Evolutionary conservation across 2,329 filamentous ascomycete species (phyloP), one percentile per base, ranked within the genome.

Genomic region (Teratosphaeria zuluensis): DNA sequence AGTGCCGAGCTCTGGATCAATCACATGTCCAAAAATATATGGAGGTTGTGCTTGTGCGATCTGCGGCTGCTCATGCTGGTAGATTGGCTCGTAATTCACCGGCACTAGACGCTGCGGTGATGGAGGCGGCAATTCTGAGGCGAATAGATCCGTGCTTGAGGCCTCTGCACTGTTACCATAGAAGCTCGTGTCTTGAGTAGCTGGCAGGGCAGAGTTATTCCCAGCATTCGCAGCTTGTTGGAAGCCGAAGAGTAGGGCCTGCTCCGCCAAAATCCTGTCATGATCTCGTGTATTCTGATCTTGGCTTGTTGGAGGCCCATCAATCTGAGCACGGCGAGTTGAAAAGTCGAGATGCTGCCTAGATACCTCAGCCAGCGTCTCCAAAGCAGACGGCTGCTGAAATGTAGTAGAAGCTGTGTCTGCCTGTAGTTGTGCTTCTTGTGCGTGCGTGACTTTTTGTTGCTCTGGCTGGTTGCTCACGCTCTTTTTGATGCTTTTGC

Each of bases 361-460:
- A 55, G 91, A 95, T 0, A 92, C 91, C 74, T 96, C 91, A 33
- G 91, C 91, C 24, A 96, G 79, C 4, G 91, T 91, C 70, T 95
- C 89, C 42, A 96, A 78, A 1, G 89, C 89, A 61, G 89, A 90
- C 80, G 90, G 90, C 64, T 84, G 90, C 30, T 58, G 42, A 31
- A 53, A 8, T 3, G n/a, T 8, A 48, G 4, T 48, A 11, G 42
- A 19, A n/a, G 9, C n/a, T 48, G n/a, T 6, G 42, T 21, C n/a
- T 19, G 19, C 42, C 42, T n/a, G 19, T 19, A n/a, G 16, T 21
- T 48, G 42, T 19, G 42, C 16, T 19, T 48, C 42, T 21, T 21
- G 42, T 21, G 19, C n/a, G 19, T 48, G 42, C 42, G 16, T 48
- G 16, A n/a, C 42, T 21, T 48, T n/a, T 48, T 48, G 42, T 48